These are phyloP conservation scores for Leishmania turanica DNA, from an alignment of 208 protist species.

Conservation along the genomic window DNA sequence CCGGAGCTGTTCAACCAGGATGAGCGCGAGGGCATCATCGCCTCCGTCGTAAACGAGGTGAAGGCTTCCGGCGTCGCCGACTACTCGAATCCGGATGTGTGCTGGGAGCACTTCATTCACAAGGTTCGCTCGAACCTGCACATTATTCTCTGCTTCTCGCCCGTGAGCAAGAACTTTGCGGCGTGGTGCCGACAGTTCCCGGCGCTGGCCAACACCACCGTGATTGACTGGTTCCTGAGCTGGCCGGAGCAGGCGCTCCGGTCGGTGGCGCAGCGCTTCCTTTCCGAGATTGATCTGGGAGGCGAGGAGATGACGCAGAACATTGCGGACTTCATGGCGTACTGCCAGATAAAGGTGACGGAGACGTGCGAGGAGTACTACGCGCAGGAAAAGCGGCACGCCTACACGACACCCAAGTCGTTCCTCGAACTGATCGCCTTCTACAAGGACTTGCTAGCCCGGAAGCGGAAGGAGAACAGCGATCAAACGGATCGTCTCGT, in stretches of 20 bases:
- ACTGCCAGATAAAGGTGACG: constrained; percentile 95
- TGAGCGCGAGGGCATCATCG: constrained; percentile 91
- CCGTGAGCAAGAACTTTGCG: constrained; percentile 97
- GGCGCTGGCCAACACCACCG: constrained; percentile 97
- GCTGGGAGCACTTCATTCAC: constrained; percentile 97
- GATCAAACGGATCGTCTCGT: constrained; percentile 93
- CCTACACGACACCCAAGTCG: constrained; percentile 99
- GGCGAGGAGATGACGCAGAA: constrained; percentile 80
- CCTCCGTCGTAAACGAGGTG: constrained; percentile 92
- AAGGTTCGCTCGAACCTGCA: constrained; percentile 97
- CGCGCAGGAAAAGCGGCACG: constrained; percentile 94
- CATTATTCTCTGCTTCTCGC: constrained; percentile 98
- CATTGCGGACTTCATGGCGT: constrained; percentile 97
- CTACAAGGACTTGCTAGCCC: constrained; percentile 95
- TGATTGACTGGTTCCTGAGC: constrained; percentile 99
- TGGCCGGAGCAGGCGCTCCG: constrained; percentile 98
- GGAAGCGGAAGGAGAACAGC: constrained; percentile 92
- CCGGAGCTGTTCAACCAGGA: constrained; percentile 96
- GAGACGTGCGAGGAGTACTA: constrained; percentile 94
- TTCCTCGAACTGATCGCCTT: constrained; percentile 99
- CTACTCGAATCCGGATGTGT: constrained; percentile 92
- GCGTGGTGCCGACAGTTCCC: constrained; percentile 98
- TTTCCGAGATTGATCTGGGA: constrained; percentile 93
- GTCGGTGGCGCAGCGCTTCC: constrained; percentile 95
- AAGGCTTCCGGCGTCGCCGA: constrained; percentile 90